A percentile compares a stretch with the other conserved stretches of the same genome.
phyloP scores from a whole-genome alignment of 768 basidiomycete species.

The Tephrocybe sp. region DNA sequence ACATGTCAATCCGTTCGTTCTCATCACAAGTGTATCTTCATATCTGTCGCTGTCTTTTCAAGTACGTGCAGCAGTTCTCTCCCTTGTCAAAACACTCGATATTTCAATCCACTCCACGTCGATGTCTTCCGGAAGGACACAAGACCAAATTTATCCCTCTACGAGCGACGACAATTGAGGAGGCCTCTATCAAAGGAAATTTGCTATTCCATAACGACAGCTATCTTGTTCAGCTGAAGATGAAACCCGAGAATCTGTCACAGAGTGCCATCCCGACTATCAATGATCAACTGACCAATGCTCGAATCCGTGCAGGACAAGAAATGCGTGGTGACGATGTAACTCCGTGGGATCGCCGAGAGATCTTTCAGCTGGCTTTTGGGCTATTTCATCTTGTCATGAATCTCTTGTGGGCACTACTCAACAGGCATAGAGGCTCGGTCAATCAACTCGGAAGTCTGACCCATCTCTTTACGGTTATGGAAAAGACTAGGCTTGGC shows the following conservation, averaged over 20 bases:
- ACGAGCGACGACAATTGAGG: conserved; percentile 26
- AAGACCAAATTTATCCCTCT: conserved; percentile 24
- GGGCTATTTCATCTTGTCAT: conserved; percentile 32
- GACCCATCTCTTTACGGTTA: conserved; percentile 25
- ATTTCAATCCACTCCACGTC: conserved; percentile 18
- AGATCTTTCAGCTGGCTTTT: conserved; percentile 17
- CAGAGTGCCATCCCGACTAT: conserved; percentile 19
- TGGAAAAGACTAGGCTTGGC: conserved; percentile 30
- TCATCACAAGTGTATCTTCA: not conserved
- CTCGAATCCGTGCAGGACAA: conserved; percentile 20
- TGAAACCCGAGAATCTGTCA: conserved; percentile 6
- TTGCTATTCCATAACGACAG: conserved; percentile 27
- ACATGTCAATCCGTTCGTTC: not conserved
- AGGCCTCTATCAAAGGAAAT: conserved; percentile 27
- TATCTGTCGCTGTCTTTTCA: not conserved
- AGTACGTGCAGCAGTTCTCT: not conserved
- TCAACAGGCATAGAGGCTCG: conserved; percentile 27
- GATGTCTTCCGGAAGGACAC: conserved; percentile 17
- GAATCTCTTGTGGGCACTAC: conserved; percentile 32
- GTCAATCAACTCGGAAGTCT: conserved; percentile 23
- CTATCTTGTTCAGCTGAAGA: not conserved
- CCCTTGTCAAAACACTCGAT: not conserved
- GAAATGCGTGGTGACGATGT: conserved; percentile 14
- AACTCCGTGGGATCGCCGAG: conserved; percentile 20
- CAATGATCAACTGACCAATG: conserved; percentile 30